Evolutionary conservation across 2,329 filamentous ascomycete species (phyloP).

Genomic region (Coniochaeta prunicola): DNA sequence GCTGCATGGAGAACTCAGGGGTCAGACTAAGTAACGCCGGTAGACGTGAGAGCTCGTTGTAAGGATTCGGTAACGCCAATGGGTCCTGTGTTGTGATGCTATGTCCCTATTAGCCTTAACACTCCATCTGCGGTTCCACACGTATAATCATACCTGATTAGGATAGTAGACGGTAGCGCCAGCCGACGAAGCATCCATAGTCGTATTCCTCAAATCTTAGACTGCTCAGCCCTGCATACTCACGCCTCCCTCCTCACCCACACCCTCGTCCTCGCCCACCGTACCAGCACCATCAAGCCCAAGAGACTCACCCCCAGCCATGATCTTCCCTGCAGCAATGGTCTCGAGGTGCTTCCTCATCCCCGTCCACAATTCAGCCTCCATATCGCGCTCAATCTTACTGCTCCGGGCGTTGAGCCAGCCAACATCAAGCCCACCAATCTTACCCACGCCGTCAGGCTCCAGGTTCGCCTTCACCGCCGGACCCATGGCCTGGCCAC

Average conservation of each 20-base stretch:
- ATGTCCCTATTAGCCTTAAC: not conserved
- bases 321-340: slow-evolving; percentile 12
- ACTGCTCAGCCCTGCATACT: slow-evolving; percentile 22
- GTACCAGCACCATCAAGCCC: not conserved
- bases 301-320: not conserved
- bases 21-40: not conserved
- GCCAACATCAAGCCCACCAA: slow-evolving; percentile 68
- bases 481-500: slow-evolving; percentile 10
- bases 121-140: not conserved
- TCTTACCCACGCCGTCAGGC: slow-evolving; percentile 47
- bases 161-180: not conserved
- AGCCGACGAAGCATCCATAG: not conserved
- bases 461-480: slow-evolving; percentile 31
- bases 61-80: not conserved
- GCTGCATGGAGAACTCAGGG: not conserved
- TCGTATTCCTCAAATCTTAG: not conserved
- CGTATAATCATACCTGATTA: not conserved
- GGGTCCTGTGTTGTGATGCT: not conserved
- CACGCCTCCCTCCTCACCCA: slow-evolving; percentile 12
- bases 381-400: slow-evolving; percentile 75
- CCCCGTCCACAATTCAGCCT: slow-evolving; percentile 68
- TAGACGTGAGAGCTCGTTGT: not conserved
- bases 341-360: slow-evolving; percentile 47
- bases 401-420: slow-evolving; percentile 84
- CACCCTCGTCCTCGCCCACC: not conserved